A percentile compares a stretch with the other conserved stretches of the same genome.
Evolutionary conservation across 768 basidiomycete genomes (phyloP).

Genomic region (Kwoniella dejecticola): DNA sequence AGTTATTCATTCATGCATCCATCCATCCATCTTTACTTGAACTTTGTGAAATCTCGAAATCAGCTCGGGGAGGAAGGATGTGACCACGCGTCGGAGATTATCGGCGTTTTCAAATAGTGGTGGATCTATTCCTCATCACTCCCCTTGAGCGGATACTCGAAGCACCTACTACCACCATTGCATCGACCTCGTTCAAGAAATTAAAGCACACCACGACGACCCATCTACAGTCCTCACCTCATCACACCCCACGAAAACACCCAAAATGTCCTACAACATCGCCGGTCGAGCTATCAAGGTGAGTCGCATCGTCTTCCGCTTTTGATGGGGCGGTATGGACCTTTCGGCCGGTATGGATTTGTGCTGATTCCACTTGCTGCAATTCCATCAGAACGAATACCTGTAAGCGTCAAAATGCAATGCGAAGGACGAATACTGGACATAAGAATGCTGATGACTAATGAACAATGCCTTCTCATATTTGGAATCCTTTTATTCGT

Average conservation of each 20-base stretch:
- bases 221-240: neutral
- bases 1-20: no score
- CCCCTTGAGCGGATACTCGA: neutral
- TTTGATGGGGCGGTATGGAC: neutral
- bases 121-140: neutral
- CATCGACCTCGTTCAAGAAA: no score
- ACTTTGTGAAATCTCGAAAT: neutral
- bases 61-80: no score
- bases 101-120: slow-evolving; percentile 25
- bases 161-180: no score
- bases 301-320: slow-evolving; percentile 17
- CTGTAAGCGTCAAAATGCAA: slow-evolving; percentile 48
- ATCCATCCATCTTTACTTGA: neutral
- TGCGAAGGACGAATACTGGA: no score
- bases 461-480: no score
- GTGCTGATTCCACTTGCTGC: neutral
- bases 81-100: slow-evolving; percentile 25
- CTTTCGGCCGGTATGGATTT: slow-evolving; percentile 3
- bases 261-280: slow-evolving; percentile 54
- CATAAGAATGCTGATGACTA: no score
- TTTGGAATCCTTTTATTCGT: no score
- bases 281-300: slow-evolving; percentile 55
- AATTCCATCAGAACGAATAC: slow-evolving; percentile 52
- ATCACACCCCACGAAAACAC: neutral
- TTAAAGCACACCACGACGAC: neutral